Evolutionary conservation across 108 stramenopile species (phyloP).

Genomic region (Fragilaria radians): DNA sequence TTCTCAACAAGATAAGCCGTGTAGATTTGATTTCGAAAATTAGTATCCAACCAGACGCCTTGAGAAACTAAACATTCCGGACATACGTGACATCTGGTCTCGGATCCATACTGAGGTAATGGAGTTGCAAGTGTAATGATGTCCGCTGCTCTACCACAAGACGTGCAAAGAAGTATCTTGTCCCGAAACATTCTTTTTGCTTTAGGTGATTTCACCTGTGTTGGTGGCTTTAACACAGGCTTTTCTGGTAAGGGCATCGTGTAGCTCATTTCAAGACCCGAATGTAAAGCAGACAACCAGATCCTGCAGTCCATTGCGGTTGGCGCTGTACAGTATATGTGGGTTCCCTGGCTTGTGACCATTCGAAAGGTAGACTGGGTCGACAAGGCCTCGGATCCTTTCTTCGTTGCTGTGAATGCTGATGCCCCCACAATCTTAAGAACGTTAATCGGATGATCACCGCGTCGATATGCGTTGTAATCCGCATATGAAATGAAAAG

Average conservation of each 20-base stretch:
- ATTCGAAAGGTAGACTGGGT: constrained; percentile 38
- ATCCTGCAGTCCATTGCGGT: constrained; percentile 51
- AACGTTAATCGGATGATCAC: constrained; percentile 48
- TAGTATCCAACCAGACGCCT: constrained; percentile 59
- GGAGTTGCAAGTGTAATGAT: constrained; percentile 42
- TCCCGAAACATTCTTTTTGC: constrained; percentile 2
- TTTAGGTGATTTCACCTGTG: constrained; percentile 1
- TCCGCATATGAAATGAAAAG: constrained; percentile 64
- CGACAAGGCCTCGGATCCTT: constrained; percentile 2
- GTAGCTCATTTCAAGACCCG: constrained; percentile 57
- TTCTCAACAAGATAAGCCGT: constrained; percentile 48
- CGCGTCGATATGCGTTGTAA: constrained; percentile 39
- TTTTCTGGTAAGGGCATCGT: constrained; percentile 20
- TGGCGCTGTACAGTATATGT: constrained; percentile 58
- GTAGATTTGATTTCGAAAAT: constrained; percentile 46
- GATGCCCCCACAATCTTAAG: constrained; percentile 74
- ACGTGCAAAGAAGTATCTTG: constrained; percentile 23
- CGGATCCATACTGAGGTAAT: constrained; percentile 67
- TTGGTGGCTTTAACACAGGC: constrained; percentile 3
- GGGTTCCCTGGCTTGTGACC: constrained; percentile 71
- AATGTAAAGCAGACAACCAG: constrained; percentile 70
- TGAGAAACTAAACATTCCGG: constrained; percentile 54
- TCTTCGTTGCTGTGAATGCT: constrained; percentile 43
- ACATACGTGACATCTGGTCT: constrained; percentile 57
- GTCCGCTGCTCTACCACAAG: constrained; percentile 36